Conservation (phyloP, 2,329 filamentous ascomycete genomes). For the Paramyrothecium roridum region DNA sequence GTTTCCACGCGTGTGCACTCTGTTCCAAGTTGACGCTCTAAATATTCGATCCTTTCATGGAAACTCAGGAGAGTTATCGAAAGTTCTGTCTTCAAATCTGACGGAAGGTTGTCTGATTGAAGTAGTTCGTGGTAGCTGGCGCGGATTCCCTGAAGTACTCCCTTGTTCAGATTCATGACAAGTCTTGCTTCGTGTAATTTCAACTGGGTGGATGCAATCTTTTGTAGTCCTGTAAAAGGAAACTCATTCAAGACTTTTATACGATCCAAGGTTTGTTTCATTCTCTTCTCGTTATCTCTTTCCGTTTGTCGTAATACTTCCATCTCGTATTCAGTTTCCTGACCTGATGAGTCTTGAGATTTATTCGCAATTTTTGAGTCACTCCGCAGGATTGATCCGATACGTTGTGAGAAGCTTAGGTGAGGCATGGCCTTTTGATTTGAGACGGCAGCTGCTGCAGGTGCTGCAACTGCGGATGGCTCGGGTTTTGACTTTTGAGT, state of each 20-base stretch:
- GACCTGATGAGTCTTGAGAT: too few species aligned
- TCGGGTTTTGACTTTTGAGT: background rate
- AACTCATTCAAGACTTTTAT: background rate
- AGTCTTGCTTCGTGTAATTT: constrained; percentile 5
- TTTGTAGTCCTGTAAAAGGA: background rate
- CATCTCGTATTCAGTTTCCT: too few species aligned
- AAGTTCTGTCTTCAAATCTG: background rate
- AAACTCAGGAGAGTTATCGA: too few species aligned
- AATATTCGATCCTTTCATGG: too few species aligned
- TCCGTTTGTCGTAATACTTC: too few species aligned
- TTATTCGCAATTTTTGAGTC: too few species aligned
- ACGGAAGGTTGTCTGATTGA: background rate
- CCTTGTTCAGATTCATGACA: background rate
- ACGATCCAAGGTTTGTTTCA: constrained; percentile 4
- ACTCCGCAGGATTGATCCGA: too few species aligned
- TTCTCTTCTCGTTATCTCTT: background rate
- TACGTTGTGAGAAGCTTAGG: background rate
- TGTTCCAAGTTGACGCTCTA: background rate
- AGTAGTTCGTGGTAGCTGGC: background rate
- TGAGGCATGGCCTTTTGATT: too few species aligned
- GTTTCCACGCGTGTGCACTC: background rate
- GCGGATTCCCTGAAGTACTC: background rate
- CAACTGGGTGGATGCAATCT: constrained; percentile 3
- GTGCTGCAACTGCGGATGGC: too few species aligned
- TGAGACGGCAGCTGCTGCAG: too few species aligned